Base-by-base conservation (phyloP, 2,329 filamentous ascomycete species). In the Stromatinia cepivora region DNA sequence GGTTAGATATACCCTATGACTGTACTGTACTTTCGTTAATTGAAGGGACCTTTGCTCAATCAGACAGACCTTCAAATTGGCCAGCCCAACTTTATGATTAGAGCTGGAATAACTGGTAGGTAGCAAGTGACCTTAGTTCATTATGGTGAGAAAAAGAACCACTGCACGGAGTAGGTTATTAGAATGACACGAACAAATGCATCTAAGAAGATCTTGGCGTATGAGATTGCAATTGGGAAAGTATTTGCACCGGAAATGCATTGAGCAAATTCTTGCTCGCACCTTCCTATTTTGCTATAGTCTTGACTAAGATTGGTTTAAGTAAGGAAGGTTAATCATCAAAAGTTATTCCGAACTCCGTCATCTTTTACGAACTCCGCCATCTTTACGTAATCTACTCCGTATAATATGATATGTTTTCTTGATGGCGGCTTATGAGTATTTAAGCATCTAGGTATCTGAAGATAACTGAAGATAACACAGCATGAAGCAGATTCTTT, bases 251-350 rank as follows among this genome's bases (percentile, higher is more conserved):
- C 6, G 56, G 8, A 59, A 17, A n/a, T 1, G 11, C 53, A 34
- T 36, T 17, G 17, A 36, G 9, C 3, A 36, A 56, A 4, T 31
- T n/a, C 11, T 25, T 25, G 34, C 4, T 11, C 28, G 13, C 13
- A 63, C 59, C 7, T 63, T 36, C 59, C 42, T 63, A 25, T 63
- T 36, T 50, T 5, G 59, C 13, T 50, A 63, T 39, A 63, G 45
- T 63, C 2, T 7, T n/a, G 31, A 9, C n/a, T n/a, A n/a, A n/a
- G n/a, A n/a, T n/a, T n/a, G n/a, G n/a, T n/a, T n/a, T n/a, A n/a
- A n/a, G n/a, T n/a, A 53, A 31, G 7, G 50, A 13, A 20, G 39
- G 39, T 6, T 7, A 39, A 11, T 15, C 25, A 53, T 39, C 6
- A 39, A 39, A 31, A n/a, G n/a, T n/a, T n/a, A n/a, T n/a, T n/a